phyloP scores from a whole-genome alignment of 257 asterid species.

The Solanum ahanhuiri region DNA sequence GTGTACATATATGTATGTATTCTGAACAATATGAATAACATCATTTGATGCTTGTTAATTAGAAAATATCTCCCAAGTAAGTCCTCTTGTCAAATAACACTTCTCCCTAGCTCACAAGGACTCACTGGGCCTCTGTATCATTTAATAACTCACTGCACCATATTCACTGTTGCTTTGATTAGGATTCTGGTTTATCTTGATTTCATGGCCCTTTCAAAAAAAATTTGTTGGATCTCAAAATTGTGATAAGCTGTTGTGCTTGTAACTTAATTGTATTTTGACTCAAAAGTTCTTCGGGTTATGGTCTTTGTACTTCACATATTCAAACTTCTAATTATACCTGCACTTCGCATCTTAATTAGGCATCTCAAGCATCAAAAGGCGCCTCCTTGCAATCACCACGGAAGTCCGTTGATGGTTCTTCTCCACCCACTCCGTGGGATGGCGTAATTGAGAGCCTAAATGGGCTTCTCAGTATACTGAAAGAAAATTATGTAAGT shows the following conservation, averaged over 20 bases:
- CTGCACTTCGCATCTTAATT: neutral
- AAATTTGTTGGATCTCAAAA: neutral
- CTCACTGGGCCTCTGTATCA: neutral
- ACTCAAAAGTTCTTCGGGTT: neutral
- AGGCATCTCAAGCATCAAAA: conserved; percentile 30
- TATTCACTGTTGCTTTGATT: neutral
- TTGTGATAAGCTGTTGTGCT: neutral
- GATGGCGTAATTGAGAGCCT: conserved; percentile 42
- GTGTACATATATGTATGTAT: neutral
- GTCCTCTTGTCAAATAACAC: neutral
- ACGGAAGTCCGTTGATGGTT: conserved; percentile 13
- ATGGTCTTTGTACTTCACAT: neutral
- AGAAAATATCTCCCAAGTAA: neutral
- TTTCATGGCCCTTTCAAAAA: neutral
- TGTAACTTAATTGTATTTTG: neutral
- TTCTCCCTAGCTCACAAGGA: neutral
- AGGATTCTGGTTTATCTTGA: neutral
- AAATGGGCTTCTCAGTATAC: conserved; percentile 35
- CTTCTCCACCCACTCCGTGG: conserved; percentile 56
- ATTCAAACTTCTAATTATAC: neutral
- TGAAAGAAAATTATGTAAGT: conserved; percentile 65
- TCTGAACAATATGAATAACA: neutral
- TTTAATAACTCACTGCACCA: neutral
- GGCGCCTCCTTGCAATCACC: conserved; percentile 15
- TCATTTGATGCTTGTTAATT: neutral